A percentile compares a stretch with the other conserved stretches of the same genome.
phyloP scores from a whole-genome alignment of 129 eudicot species.

The Cynara cardunculus region DNA sequence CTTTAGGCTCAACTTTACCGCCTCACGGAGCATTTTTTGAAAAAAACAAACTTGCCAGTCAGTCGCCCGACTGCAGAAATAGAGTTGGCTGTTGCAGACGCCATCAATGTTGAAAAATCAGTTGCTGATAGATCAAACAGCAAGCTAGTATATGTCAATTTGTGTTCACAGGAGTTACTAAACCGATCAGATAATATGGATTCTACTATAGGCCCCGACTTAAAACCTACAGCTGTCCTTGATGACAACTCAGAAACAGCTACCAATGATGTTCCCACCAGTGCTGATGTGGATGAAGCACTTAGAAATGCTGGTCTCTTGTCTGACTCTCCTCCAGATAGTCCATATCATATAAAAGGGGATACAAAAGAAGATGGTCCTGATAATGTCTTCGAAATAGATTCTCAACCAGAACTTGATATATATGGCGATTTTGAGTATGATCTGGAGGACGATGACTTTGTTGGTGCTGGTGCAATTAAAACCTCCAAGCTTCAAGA shows the following conservation, averaged over 20 bases:
- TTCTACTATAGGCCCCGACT: slow-evolving; percentile 28
- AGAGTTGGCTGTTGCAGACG: slow-evolving; percentile 91
- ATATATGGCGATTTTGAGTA: slow-evolving; percentile 94
- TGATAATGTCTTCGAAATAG: slow-evolving; percentile 74
- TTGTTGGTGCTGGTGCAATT: slow-evolving; percentile 48
- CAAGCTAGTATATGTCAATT: slow-evolving; percentile 78
- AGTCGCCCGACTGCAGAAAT: slow-evolving; percentile 67
- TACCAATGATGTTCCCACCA: slow-evolving; percentile 27
- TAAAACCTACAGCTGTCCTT: slow-evolving; percentile 26
- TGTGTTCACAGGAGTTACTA: slow-evolving; percentile 73
- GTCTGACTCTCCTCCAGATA: slow-evolving; percentile 85
- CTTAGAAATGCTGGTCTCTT: slow-evolving; percentile 75
- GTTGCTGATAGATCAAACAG: slow-evolving; percentile 79
- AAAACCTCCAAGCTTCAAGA: slow-evolving; percentile 42
- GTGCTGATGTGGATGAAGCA: slow-evolving; percentile 60
- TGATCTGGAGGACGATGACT: slow-evolving; percentile 82
- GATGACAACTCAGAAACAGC: slow-evolving; percentile 32
- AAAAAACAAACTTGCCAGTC: slow-evolving; percentile 63
- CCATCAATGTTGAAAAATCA: slow-evolving; percentile 78
- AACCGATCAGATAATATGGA: slow-evolving; percentile 40
- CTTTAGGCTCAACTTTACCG: slow-evolving; percentile 89
- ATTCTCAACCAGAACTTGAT: slow-evolving; percentile 74
- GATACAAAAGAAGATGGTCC: slow-evolving; percentile 47
- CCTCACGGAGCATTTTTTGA: slow-evolving; percentile 76
- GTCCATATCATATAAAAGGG: slow-evolving; percentile 43